phyloP scores from a whole-genome alignment of 768 basidiomycete species.

The Cystobasidium ongulense region DNA sequence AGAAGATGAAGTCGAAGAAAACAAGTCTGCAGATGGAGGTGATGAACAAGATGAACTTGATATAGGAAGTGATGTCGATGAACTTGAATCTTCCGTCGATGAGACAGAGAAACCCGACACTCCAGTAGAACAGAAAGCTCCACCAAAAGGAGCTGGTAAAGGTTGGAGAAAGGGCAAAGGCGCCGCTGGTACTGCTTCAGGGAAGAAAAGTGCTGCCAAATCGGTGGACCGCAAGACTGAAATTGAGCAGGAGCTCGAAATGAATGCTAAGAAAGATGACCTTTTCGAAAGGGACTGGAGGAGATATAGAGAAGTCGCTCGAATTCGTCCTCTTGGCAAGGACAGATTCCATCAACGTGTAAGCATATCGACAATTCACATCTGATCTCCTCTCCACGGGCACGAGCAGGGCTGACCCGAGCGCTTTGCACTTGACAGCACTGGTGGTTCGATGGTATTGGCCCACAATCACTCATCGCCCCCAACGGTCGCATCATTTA shows the following conservation, averaged over 20 bases:
- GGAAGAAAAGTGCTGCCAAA: slow-evolving; percentile 21
- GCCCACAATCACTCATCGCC: slow-evolving; percentile 34
- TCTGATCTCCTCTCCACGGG: not conserved
- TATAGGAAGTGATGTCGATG: not conserved
- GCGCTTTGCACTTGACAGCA: slow-evolving; percentile 46
- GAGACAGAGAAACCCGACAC: slow-evolving; percentile 10
- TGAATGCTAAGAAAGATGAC: slow-evolving; percentile 61
- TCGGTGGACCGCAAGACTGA: slow-evolving; percentile 44
- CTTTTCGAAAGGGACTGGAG: slow-evolving; percentile 89
- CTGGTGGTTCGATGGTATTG: slow-evolving; percentile 52
- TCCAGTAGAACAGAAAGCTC: not conserved
- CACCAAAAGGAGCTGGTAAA: not conserved
- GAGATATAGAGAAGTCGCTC: slow-evolving; percentile 70
- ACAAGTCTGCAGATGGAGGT: not conserved
- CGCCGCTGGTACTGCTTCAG: not conserved
- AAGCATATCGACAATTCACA: not conserved
- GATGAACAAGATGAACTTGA: not conserved
- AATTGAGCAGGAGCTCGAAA: slow-evolving; percentile 78
- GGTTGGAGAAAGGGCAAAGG: slow-evolving; percentile 53
- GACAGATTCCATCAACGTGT: slow-evolving; percentile 80
- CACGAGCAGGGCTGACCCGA: not conserved
- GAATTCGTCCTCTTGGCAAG: slow-evolving; percentile 77
- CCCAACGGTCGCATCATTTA: slow-evolving; percentile 67
- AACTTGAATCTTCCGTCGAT: slow-evolving; percentile 15
- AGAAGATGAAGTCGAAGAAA: not conserved